Percentiles rank a stretch among this genome's conserved stretches.
Conservation (phyloP, 768 basidiomycete species). For the Mycena galericulata region DNA sequence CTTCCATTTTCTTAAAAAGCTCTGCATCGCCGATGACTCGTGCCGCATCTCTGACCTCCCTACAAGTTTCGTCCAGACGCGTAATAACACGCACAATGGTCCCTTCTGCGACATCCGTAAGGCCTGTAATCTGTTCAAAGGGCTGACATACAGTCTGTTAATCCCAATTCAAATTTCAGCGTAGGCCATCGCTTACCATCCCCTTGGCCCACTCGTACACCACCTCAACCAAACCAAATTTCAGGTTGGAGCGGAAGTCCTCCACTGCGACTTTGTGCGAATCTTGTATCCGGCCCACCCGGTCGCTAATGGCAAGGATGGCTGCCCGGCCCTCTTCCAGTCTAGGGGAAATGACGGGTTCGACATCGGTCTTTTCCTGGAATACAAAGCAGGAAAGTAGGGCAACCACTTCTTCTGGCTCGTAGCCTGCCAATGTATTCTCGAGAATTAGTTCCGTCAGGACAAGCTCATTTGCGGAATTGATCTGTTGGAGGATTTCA, state of each 20-base stretch:
- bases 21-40: slow-evolving; percentile 97
- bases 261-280: slow-evolving; percentile 81
- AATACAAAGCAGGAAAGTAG: slow-evolving; percentile 97
- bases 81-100: slow-evolving; percentile 98
- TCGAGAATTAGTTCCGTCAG: slow-evolving; percentile 97
- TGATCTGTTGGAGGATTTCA: slow-evolving; percentile 90
- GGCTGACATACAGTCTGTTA: slow-evolving; percentile 64
- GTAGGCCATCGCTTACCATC: slow-evolving; percentile 73
- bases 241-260: slow-evolving; percentile 82
- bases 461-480: slow-evolving; percentile 96
- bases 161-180: neutral
- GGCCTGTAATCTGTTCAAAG: slow-evolving; percentile 90
- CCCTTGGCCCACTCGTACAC: slow-evolving; percentile 99
- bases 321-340: slow-evolving; percentile 84
- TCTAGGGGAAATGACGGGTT: slow-evolving; percentile 84
- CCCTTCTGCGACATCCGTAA: slow-evolving; percentile 97
- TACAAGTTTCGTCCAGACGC: slow-evolving; percentile 94
- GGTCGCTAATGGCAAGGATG: slow-evolving; percentile 82
- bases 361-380: slow-evolving; percentile 96
- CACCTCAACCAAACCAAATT: slow-evolving; percentile 93
- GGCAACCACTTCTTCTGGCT: slow-evolving; percentile 96
- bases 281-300: slow-evolving; percentile 85
- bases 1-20: slow-evolving; percentile 98
- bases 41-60: slow-evolving; percentile 97
- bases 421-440: slow-evolving; percentile 90